Conservation (phyloP, 352 stramenopile genomes). For the Pythium brachiatum region DNA sequence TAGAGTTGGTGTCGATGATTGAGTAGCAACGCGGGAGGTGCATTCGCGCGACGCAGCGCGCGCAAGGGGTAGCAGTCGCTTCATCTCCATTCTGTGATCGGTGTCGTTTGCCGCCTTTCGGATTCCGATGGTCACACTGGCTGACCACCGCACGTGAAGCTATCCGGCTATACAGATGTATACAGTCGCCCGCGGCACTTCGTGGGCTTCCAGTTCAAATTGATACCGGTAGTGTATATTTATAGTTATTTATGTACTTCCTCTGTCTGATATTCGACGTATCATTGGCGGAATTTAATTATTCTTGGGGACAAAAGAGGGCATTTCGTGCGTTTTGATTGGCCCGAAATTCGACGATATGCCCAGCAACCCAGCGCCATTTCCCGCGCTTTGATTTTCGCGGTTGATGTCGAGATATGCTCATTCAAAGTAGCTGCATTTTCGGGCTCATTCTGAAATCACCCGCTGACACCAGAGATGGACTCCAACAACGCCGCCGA, state of each 20-base stretch:
- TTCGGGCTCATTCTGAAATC: background rate
- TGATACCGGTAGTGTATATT: too few relatives aligned
- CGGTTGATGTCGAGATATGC: background rate
- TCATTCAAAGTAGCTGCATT: background rate
- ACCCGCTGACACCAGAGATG: background rate
- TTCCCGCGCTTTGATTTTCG: background rate
- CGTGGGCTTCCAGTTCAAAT: too few relatives aligned
- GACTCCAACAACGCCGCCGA: background rate
- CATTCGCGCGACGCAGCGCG: conserved; percentile 1
- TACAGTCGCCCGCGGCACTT: too few relatives aligned
- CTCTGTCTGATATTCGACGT: background rate
- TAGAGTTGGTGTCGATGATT: too few relatives aligned
- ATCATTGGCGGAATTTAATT: background rate
- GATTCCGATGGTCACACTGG: background rate
- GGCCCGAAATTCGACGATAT: background rate
- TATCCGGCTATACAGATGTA: conserved; percentile 1
- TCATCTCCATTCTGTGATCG: background rate
- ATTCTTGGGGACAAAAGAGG: background rate
- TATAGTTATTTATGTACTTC: too few relatives aligned
- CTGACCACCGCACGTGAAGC: background rate
- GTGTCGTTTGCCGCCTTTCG: background rate
- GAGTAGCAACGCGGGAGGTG: background rate
- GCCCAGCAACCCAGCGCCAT: background rate
- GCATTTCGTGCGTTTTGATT: too few relatives aligned
- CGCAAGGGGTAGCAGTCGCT: background rate